Base-by-base conservation (phyloP, 176 grass and related monocot species). In the Phoenix roebelenii region DNA sequence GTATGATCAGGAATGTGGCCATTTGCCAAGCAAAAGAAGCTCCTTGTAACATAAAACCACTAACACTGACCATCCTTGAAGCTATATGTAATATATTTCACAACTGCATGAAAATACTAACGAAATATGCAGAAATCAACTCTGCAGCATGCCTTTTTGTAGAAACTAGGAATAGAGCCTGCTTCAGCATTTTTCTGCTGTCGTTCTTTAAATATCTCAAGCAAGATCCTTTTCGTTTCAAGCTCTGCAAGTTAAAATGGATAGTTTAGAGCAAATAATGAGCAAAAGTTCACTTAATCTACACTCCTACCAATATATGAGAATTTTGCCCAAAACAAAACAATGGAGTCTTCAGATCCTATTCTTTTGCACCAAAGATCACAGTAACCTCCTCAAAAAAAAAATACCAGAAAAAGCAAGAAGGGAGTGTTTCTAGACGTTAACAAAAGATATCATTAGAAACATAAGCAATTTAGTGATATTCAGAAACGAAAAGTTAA, bases 211-310 rank as follows among this genome's bases (percentile, higher is more conserved):
- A 98, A 98, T 67, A 98, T 98, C 60, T 98, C 88, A 60, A 98
- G 81, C 77, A 98, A 76, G 66, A 98, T 98, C 76, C 88, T 89
- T 75, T 98, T 98, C 20, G 88, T 98, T 82, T 98, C 93, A 64
- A 98, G 55, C 70, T 98, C 93, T 98, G 64, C 60, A 82, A 53
- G 18, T 68, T 54, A 18, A 14, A 69, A n/a, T n/a, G 49, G n/a
- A 3, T 55, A 26, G 49, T 57, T 23, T 69, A 66, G 39, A 20
- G 44, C 25, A 4, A n/a, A 52, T 2, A 1, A 66, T 52, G 4
- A 57, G 30, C 5, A 15, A 67, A 74, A 35, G 55, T 14, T 44
- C 35, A 10, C 35, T 14, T 44, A 44, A 12, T 44, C 7, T 39
- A 39, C 5, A 5, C 32, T 39, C 32, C 32, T 10, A 44, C 10